Evolutionary conservation across 257 asterid species (phyloP).

Genomic region (Primulina tabacum): DNA sequence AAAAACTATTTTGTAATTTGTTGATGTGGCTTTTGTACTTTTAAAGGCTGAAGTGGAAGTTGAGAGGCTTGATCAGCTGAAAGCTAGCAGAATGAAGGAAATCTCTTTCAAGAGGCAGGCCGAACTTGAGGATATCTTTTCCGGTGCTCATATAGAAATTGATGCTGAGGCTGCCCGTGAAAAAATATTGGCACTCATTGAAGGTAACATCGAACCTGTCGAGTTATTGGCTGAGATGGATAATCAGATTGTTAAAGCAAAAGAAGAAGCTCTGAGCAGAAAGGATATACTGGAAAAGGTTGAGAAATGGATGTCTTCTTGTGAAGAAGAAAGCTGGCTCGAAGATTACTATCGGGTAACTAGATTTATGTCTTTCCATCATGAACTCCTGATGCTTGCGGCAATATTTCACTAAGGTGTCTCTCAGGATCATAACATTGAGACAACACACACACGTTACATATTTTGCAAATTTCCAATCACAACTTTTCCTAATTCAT

Average conservation of each 20-base stretch:
- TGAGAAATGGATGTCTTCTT: constrained; percentile 95
- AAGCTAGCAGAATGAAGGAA: constrained; percentile 96
- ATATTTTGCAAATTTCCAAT: neutral
- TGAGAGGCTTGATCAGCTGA: constrained; percentile 91
- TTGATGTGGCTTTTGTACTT: constrained; percentile 5
- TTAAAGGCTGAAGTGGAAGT: constrained; percentile 91
- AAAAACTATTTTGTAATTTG: constrained; percentile 14
- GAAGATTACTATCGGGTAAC: constrained; percentile 93
- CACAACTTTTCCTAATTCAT: neutral
- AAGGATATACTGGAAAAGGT: constrained; percentile 96
- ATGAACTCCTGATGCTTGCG: too few species aligned
- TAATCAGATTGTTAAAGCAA: constrained; percentile 75
- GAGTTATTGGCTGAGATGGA: constrained; percentile 91
- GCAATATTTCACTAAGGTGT: too few species aligned
- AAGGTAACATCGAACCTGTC: constrained; percentile 85
- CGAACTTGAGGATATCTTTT: constrained; percentile 88
- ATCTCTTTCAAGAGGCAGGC: constrained; percentile 89
- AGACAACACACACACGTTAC: too few species aligned
- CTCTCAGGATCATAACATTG: too few species aligned
- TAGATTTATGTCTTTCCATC: neutral
- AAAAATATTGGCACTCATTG: constrained; percentile 72
- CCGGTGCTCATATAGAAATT: constrained; percentile 81
- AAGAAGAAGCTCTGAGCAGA: constrained; percentile 88
- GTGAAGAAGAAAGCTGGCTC: constrained; percentile 98
- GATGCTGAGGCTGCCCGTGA: constrained; percentile 80